phyloP scores from a whole-genome alignment of 306 rosid genomes.

The Prunus salicina region DNA sequence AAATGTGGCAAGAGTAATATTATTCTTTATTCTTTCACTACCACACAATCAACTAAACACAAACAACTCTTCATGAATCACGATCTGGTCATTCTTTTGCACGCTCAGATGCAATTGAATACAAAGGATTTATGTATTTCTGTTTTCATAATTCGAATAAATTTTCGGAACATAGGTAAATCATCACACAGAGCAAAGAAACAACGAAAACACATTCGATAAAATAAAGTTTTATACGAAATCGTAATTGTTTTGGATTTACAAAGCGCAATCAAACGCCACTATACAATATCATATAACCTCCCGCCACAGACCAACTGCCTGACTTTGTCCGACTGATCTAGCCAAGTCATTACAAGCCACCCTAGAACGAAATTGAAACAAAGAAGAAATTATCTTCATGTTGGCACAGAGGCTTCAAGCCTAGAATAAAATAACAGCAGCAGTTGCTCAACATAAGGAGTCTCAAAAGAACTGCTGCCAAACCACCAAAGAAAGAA shows the following conservation, averaged over 20 bases:
- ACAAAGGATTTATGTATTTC: too few species aligned
- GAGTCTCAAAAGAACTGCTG: neutral
- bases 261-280: neutral
- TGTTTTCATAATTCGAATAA: too few species aligned
- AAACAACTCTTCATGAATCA: too few species aligned
- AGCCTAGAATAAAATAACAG: neutral
- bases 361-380: neutral
- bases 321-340: too few species aligned
- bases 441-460: neutral
- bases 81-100: too few species aligned
- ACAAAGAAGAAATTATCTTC: neutral
- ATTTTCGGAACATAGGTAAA: too few species aligned
- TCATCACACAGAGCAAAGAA: too few species aligned
- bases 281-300: neutral
- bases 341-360: neutral
- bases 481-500: neutral
- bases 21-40: too few species aligned
- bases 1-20: rapidly evolving
- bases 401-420: neutral
- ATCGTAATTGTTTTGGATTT: neutral
- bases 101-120: too few species aligned
- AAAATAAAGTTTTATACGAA: neutral
- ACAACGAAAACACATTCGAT: neutral
- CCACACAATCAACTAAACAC: too few species aligned
- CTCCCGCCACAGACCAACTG: neutral